A percentile compares a stretch with the other conserved stretches of the same genome.
These are phyloP conservation scores for Rhodocollybia butyracea DNA, from an alignment of 768 basidiomycete species.

Conservation along the genomic window DNA sequence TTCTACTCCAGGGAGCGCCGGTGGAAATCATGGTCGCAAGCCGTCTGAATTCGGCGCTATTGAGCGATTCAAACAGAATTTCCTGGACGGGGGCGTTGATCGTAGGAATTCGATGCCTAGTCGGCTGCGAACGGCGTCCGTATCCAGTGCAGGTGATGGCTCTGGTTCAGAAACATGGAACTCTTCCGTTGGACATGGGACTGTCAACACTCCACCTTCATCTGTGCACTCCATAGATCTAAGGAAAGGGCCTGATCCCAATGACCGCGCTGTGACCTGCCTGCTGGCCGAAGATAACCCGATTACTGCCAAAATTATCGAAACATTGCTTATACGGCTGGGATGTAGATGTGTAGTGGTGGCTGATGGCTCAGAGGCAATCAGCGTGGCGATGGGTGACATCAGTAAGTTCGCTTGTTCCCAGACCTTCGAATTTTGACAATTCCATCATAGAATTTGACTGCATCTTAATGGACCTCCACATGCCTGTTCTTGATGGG, in stretches of 20 bases:
- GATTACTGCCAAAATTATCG: conserved; percentile 95
- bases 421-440: conserved; percentile 17
- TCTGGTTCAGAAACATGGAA: conserved; percentile 76
- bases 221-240: conserved; percentile 85
- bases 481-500: conserved; percentile 96
- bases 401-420: conserved; percentile 67
- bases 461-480: conserved; percentile 91
- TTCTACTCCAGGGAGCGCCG: conserved; percentile 62
- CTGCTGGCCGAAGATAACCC: conserved; percentile 97
- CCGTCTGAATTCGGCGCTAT: conserved; percentile 88
- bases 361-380: conserved; percentile 93
- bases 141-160: conserved; percentile 78
- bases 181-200: conserved; percentile 50
- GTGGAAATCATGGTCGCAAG: conserved; percentile 65
- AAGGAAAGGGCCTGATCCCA: conserved; percentile 72
- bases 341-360: conserved; percentile 96
- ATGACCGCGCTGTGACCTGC: conserved; percentile 88
- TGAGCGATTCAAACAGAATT: conserved; percentile 82
- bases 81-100: conserved; percentile 73
- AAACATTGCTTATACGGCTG: conserved; percentile 88
- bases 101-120: conserved; percentile 85
- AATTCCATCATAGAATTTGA: conserved; percentile 69
- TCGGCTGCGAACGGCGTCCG: conserved; percentile 80
- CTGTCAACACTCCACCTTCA: conserved; percentile 69
- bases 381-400: conserved; percentile 95